Base-by-base conservation (phyloP, 1,284 basidiomycete genomes). In the Hemileia vastatrix region DNA sequence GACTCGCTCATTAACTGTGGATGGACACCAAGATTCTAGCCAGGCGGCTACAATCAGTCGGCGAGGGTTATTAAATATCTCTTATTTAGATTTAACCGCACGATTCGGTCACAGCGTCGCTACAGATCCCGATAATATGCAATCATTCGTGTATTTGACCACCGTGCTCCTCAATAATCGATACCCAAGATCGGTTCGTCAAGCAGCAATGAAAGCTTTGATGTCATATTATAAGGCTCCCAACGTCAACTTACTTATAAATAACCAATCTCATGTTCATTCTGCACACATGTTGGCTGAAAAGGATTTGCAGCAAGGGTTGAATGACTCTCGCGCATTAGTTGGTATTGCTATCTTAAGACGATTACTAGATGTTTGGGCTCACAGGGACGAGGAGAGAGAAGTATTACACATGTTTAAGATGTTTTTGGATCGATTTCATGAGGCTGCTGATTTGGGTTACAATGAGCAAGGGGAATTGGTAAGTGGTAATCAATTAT, bases 371-470 rank as follows among this genome's bases (percentile, higher is more conserved):
- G 60, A 63, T 11, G 33, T 49, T 24, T 63, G 60, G 60, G 60
- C 52, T 19, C 54, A 56, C 19, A 53, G 60, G 4, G 60, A 63
- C 40, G 60, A 63, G 45, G 60, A 63, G 43, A 19, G 60, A 19
- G 60, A 63, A 24, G 60, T 63, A 13, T 47, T 63, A 24, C 60
- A 63, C 5, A 19, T 63, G 21, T 54, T 63, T 40, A 63, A 63
- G 47, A 49, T 48, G 13, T 63, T 56, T 23, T 21, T 63, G 33
- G 54, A 63, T 50, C 31, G 60, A 4, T 63, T 63, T 19, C 49
- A 56, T 18, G 60, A 63, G 31, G 60, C 60, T 5, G 54, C 56
- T 18, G 60, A 63, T 21, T 21, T 21, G 6, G 56, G 54, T n/a
- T n/a, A n/a, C n/a, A n/a, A n/a, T 27, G 60, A 63, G 36, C 21